Base-by-base conservation (phyloP, 2,329 filamentous ascomycete species). In the Immersiporthe knoxdaviesiana region DNA sequence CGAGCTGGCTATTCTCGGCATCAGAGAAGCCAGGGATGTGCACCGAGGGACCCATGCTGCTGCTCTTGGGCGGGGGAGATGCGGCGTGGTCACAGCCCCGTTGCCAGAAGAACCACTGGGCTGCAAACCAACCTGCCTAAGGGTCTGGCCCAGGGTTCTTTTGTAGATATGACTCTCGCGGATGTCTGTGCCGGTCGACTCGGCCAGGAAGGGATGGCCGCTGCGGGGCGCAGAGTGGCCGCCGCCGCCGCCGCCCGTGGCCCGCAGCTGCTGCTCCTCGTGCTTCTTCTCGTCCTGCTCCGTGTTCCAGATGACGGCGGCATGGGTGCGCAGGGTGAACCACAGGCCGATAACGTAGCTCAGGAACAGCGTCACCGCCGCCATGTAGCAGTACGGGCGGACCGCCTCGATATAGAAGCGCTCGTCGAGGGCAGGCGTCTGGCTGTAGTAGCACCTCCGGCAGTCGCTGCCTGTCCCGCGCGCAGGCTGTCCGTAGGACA, bases 281-380 rank as follows among this genome's bases (percentile, higher is more conserved):
- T 87, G 83, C 75, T 88, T 90, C 81, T 93, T 94, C 80, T 94
- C 92, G 52, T 94, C 92, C 2, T 85, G 78, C 72, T 97, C 94
- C 11, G 87, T 91, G 75, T 94, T 96, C 96, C 96, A 99, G 73
- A 99, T 99, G 60, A 97, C 92, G 5, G 97, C 94, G 4, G 96
- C 96, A 77, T 99, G 96, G 0, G 96, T 99, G 72, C 96, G 88
- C 27, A 99, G 86, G 0, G 96, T 99, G 80, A 99, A 99, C 85
- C 96, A 93, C 18, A 99, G 84, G 32, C 96, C 96, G 70, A 98
- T 96, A 47, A 96, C 84, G 77, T 99, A 99, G 0, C 94, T 97
- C 37, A 97, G 83, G 81, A 99, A 98, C 18, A 99, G 84, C 76
- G 97, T 86, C 4, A 90, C 81, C 0, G 96, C 93, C 5, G 93